Evolutionary conservation across 495 filamentous ascomycete genomes (phyloP).

Genomic region (Penicillium egyptiacum): DNA sequence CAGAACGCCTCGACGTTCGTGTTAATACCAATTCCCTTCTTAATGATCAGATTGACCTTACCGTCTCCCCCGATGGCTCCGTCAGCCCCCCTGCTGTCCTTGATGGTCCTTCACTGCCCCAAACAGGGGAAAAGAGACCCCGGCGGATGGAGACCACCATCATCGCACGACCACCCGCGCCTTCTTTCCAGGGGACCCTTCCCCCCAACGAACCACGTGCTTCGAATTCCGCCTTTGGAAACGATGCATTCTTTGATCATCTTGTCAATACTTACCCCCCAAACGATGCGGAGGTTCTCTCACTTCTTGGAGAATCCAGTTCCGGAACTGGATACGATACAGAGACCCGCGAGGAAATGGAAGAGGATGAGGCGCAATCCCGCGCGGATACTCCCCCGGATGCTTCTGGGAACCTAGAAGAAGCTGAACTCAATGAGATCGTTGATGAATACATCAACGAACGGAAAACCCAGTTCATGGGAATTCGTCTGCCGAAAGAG

Average conservation of each 20-base stretch:
- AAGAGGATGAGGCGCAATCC: conserved; percentile 43
- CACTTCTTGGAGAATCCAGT: conserved; percentile 61
- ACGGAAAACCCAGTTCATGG: background rate
- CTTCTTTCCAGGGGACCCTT: background rate
- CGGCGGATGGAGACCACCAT: background rate
- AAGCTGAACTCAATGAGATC: conserved; percentile 29
- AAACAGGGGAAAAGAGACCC: background rate
- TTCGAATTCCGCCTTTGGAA: too few species aligned
- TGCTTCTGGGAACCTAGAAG: conserved; percentile 9
- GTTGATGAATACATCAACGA: background rate
- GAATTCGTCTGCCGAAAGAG: background rate
- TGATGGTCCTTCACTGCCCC: background rate
- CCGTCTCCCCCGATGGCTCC: background rate
- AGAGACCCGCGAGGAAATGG: conserved; percentile 63
- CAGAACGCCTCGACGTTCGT: background rate
- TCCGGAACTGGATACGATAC: conserved; percentile 55
- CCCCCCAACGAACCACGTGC: conserved; percentile 1
- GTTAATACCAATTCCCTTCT: background rate
- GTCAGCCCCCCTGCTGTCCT: background rate
- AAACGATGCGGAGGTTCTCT: conserved; percentile 42
- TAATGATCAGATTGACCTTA: background rate
- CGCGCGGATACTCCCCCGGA: conserved; percentile 4
- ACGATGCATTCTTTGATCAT: conserved; percentile 12
- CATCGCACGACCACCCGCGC: background rate
- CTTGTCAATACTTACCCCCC: conserved; percentile 48